Base-by-base conservation (phyloP, 2,329 filamentous ascomycete genomes). In the Cladophialophora immunda region DNA sequence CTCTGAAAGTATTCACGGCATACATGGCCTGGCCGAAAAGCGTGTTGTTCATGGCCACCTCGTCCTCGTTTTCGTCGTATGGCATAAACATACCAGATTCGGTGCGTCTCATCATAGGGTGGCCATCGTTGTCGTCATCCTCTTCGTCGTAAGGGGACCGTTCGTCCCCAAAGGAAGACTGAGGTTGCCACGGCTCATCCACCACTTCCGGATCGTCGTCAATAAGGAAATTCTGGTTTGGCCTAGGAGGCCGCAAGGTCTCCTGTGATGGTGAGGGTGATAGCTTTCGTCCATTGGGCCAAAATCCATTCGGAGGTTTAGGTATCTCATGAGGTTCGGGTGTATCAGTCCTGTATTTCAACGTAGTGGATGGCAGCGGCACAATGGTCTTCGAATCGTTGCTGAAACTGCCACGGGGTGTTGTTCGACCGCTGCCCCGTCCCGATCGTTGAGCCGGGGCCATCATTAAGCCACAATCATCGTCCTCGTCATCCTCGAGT, bases 11-110 rank as follows among this genome's bases (percentile, higher is more conserved):
- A 73, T 89, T 89, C 67, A 89, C 85, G 5, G 92, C 94, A 80
- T 96, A 92, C 76, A 94, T 88, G 58, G 96, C 89, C 73, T 90
- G 89, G 68, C 92, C 91, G 75, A 96, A 86, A 63, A 96, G 84
- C 55, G 90, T 90, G 59, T 85, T 83, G 74, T 82, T 87, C 68
- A 84, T 79, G 7, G 81, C 79, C 2, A 81, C 78, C 50, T 84
- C 76, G 78, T 87, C 84, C 60, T 85, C 82, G 70, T 93, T 91
- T 67, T 88, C 88, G 72, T 93, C 91, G 73, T 90, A 91, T 7
- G 93, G 92, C 91, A 96, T 94, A 74, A 97, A 91, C 92, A 97
- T 96, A 72, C 93, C 93, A 45, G 92, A 95, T 58, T 89, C 84
- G 22, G 92, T 96, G 72, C 93, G 86, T 69, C 90, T 88, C 83